A percentile compares a stretch with the other conserved stretches of the same genome.
Conservation (phyloP, 2,329 filamentous ascomycete genomes). For the Aspergillus alliaceus region DNA sequence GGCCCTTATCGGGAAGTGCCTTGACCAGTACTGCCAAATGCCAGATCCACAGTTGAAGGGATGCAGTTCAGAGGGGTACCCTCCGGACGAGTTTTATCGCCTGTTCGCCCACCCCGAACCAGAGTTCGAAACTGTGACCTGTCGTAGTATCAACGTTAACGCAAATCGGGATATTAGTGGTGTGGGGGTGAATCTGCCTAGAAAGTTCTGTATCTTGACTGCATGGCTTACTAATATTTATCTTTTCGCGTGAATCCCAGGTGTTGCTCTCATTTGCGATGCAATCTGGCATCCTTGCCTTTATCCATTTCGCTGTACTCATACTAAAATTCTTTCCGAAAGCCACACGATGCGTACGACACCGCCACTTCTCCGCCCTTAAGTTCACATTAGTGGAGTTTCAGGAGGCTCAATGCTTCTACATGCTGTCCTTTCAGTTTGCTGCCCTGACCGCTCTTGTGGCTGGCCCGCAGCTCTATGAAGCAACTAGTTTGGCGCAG, state of each 20-base stretch:
- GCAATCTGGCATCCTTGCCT: not conserved
- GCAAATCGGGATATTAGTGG: not conserved
- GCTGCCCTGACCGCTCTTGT: not conserved
- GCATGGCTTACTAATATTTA: not conserved
- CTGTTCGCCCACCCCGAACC: not conserved
- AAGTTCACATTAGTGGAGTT: constrained; percentile 11
- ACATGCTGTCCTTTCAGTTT: constrained; percentile 7
- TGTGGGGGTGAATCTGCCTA: not conserved
- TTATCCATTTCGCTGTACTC: not conserved
- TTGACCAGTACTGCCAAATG: not conserved
- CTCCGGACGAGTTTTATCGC: not conserved
- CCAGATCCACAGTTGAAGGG: not conserved
- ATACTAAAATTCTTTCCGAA: not conserved
- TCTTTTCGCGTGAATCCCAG: not conserved
- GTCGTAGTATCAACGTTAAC: not conserved
- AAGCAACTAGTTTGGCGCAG: not conserved
- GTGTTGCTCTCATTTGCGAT: not conserved
- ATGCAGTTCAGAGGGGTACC: not conserved
- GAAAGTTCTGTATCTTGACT: not conserved
- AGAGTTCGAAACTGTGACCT: not conserved
- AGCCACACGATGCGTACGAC: not conserved
- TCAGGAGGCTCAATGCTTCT: constrained; percentile 10
- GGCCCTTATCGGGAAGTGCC: not conserved
- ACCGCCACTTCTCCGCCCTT: not conserved
- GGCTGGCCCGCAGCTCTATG: not conserved